Evolutionary conservation across 345 rosid species (phyloP).

Genomic region (Syzygium aqueum): DNA sequence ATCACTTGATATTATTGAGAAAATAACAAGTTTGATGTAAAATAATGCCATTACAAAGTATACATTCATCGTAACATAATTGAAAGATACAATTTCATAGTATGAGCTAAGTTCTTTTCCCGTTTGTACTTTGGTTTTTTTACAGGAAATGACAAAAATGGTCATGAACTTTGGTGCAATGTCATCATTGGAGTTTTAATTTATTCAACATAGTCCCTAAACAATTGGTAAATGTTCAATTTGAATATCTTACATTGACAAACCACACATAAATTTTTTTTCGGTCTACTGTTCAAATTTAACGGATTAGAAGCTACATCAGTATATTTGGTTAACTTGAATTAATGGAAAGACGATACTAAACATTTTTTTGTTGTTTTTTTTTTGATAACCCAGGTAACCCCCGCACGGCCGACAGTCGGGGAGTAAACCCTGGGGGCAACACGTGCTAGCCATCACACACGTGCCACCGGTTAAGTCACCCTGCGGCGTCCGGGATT

Average conservation of each 20-base stretch:
- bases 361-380: no score
- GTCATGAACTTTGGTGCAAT: background rate
- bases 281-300: background rate
- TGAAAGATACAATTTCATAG: background rate
- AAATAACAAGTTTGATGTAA: background rate
- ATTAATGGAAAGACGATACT: rapidly evolving
- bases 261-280: background rate
- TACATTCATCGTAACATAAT: background rate
- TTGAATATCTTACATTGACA: background rate
- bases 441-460: no score
- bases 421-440: no score
- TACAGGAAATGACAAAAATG: background rate
- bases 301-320: rapidly evolving
- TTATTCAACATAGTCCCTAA: rapidly evolving
- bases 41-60: background rate
- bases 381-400: no score
- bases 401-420: no score
- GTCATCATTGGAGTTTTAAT: background rate
- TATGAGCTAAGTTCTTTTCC: background rate
- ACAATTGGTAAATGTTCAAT: background rate
- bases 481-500: no score
- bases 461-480: no score
- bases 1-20: background rate
- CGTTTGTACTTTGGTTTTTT: background rate
- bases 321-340: background rate